Percentiles rank a stretch among this genome's conserved stretches.
Conservation (phyloP, 2,329 filamentous ascomycete genomes). For the Beauveria sp. region DNA sequence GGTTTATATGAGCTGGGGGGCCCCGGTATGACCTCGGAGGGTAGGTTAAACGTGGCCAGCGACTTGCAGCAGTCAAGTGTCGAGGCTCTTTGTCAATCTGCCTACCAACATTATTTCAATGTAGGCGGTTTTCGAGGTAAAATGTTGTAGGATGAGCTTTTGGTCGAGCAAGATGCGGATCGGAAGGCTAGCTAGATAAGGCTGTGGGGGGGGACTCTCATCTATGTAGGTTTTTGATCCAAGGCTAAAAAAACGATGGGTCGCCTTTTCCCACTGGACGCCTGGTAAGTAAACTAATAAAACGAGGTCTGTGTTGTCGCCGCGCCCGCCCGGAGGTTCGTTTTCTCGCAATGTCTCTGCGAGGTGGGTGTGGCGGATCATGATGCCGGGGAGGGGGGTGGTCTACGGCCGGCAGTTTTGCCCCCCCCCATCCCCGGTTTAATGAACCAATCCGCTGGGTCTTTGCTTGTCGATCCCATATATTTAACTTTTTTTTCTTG, state of each 20-base stretch:
- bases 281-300: not conserved
- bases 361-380: not conserved
- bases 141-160: no score
- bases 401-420: conserved; percentile 1
- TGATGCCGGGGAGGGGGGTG: not conserved
- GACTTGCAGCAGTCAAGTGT: no score
- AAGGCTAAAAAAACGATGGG: not conserved
- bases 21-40: no score
- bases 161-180: not conserved
- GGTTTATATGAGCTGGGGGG: no score
- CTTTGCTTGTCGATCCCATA: not conserved
- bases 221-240: not conserved
- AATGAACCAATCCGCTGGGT: not conserved
- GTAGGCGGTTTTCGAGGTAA: no score
- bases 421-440: not conserved
- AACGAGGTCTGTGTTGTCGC: not conserved
- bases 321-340: not conserved
- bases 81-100: no score
- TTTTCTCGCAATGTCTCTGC: not conserved
- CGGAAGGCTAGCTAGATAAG: not conserved
- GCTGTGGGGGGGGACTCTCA: not conserved
- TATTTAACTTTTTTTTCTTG: not conserved
- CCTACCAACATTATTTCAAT: no score
- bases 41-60: no score
- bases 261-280: no score